These are phyloP conservation scores for Tolypocladium paradoxum DNA, from an alignment of 2,329 filamentous ascomycete species.

Conservation along the genomic window DNA sequence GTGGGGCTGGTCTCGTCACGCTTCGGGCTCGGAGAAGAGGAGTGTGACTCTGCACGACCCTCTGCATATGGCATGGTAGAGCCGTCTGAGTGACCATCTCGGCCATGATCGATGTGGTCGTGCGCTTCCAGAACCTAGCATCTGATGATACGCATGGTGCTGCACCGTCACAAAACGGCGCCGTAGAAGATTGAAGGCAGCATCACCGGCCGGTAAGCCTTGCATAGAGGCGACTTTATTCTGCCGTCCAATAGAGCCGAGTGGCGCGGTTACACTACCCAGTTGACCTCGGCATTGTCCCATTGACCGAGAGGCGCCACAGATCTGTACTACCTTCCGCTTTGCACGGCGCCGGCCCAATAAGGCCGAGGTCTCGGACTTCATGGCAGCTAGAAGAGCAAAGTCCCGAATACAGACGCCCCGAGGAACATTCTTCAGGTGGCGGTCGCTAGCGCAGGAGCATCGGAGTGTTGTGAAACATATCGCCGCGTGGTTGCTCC, in stretches of 20 bases:
- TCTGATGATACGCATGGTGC: not conserved
- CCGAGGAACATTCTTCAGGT: not conserved
- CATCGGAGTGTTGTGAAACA: not conserved
- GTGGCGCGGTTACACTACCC: not conserved
- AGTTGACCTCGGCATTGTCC: not conserved
- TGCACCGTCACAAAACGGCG: not conserved
- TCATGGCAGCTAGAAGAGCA: too few species aligned
- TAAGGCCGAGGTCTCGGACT: not conserved
- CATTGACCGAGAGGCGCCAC: too few species aligned
- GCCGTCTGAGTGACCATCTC: not conserved
- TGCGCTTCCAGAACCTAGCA: not conserved
- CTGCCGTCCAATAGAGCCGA: not conserved
- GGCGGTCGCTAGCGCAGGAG: not conserved
- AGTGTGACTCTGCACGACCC: not conserved
- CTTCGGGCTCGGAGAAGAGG: not conserved
- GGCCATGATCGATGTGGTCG: not conserved
- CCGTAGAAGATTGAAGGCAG: not conserved
- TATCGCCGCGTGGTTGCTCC: not conserved
- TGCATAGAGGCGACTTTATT: not conserved
- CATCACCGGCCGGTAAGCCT: not conserved
- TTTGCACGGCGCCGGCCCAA: not conserved
- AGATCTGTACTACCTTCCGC: not conserved
- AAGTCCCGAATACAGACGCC: not conserved
- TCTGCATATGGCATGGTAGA: too few species aligned
- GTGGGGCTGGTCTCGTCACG: not conserved